Percentiles rank a stretch among this genome's conserved stretches.
These are phyloP conservation scores for Paramyrothecium sp. DNA, from an alignment of 2,329 filamentous ascomycete genomes.

Conservation along the genomic window DNA sequence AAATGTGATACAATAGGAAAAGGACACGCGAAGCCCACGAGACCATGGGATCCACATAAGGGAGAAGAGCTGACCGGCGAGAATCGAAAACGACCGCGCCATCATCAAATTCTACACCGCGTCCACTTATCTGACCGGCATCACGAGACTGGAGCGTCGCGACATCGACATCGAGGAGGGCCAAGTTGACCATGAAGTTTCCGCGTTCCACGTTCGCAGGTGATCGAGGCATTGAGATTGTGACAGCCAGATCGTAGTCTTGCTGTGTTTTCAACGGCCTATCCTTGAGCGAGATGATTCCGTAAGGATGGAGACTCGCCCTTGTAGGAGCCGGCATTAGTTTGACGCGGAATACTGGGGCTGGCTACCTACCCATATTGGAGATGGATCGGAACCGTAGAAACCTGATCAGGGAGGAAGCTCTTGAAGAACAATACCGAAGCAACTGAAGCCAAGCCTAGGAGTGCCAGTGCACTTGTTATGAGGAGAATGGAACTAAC, in stretches of 20 bases:
- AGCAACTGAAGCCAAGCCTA: conserved; percentile 45
- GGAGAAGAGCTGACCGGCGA: conserved; percentile 73
- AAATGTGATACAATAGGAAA: conserved; percentile 66
- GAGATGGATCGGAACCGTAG: conserved; percentile 51
- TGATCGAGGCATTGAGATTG: conserved; percentile 75
- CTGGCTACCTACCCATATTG: conserved; percentile 53
- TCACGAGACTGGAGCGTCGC: conserved; percentile 18
- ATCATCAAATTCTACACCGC: conserved; percentile 33
- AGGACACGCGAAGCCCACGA: conserved; percentile 59
- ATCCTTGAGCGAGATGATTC: conserved; percentile 42
- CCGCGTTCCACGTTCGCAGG: conserved; percentile 72
- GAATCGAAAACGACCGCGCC: conserved; percentile 56
- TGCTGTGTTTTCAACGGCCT: conserved; percentile 66
- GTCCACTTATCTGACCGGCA: conserved; percentile 25
- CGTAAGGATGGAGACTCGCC: conserved; percentile 51
- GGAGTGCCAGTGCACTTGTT: conserved; percentile 39
- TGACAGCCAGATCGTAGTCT: conserved; percentile 79
- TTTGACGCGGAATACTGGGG: background rate
- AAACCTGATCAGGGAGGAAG: conserved; percentile 55
- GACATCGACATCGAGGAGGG: conserved; percentile 55
- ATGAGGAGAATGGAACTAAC: conserved; percentile 46
- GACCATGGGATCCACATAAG: conserved; percentile 72
- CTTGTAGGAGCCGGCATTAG: conserved; percentile 26
- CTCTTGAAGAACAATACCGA: conserved; percentile 55
- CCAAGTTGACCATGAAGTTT: conserved; percentile 92